phyloP scores from a whole-genome alignment of 2,329 filamentous ascomycete species.

The Fusarium phyllophilum region DNA sequence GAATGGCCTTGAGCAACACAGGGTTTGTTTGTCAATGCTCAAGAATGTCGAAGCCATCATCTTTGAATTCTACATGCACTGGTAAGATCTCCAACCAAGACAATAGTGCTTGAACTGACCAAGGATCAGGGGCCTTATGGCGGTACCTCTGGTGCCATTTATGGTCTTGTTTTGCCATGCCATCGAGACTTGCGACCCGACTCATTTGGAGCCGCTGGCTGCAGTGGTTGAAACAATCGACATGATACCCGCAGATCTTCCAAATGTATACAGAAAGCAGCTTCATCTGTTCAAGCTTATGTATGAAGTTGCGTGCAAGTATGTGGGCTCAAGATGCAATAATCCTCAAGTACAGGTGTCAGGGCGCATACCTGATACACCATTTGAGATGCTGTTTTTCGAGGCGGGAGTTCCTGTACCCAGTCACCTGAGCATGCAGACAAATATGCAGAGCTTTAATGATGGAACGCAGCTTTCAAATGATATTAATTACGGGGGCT shows the following conservation, averaged over 20 bases:
- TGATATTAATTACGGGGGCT: background rate
- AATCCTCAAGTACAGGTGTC: background rate
- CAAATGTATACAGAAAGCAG: conserved; percentile 5
- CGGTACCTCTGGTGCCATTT: background rate
- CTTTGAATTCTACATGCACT: conserved; percentile 4
- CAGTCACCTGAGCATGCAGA: rapidly evolving
- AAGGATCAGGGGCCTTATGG: background rate
- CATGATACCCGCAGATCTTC: background rate
- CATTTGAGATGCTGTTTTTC: conserved; percentile 12
- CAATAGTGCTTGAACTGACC: rapidly evolving
- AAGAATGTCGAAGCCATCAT: background rate
- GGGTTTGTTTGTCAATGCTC: background rate
- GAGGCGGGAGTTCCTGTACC: conserved; percentile 5
- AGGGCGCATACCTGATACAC: background rate
- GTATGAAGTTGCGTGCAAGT: conserved; percentile 7
- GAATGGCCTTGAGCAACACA: background rate
- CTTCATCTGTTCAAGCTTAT: conserved; percentile 6
- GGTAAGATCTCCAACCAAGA: background rate
- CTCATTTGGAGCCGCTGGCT: background rate
- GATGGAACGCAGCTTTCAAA: background rate
- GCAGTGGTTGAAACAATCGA: conserved; percentile 1
- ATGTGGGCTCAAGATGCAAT: background rate
- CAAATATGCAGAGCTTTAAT: rapidly evolving
- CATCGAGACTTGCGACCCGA: conserved; percentile 5
- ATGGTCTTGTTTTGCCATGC: conserved; percentile 13